A percentile compares a stretch with the other conserved stretches of the same genome.
Evolutionary conservation across 2,329 filamentous ascomycete genomes (phyloP).

Genomic region (Amauroascus verrucosus): DNA sequence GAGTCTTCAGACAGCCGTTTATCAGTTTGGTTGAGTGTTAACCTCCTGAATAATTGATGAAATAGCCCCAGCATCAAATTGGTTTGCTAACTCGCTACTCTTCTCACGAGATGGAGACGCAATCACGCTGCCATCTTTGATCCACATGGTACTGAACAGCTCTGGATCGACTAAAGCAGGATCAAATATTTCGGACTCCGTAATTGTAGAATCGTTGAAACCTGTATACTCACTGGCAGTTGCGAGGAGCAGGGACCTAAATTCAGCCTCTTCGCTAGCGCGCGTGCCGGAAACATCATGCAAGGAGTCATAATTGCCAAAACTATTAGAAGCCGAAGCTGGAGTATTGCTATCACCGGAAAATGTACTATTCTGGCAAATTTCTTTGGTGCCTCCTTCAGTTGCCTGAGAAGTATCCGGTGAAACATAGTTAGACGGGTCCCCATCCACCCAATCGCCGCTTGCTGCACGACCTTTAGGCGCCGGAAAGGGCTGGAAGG

Average conservation of each 20-base stretch:
- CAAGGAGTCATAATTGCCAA: not conserved
- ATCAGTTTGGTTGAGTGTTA: not conserved
- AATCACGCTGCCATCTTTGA: conserved; percentile 18
- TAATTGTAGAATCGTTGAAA: conserved; percentile 10
- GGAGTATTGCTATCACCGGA: not conserved
- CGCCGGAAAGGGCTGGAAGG: conserved; percentile 24
- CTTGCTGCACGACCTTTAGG: conserved; percentile 19
- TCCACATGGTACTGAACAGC: conserved; percentile 16
- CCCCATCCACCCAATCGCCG: conserved; percentile 31
- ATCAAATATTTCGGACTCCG: conserved; percentile 24
- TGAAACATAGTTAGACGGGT: conserved; percentile 29
- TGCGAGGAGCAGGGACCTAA: conserved; percentile 26
- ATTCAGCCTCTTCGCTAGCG: conserved; percentile 10
- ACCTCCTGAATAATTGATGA: conserved; percentile 15
- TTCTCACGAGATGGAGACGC: conserved; percentile 8
- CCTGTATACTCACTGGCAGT: conserved; percentile 2
- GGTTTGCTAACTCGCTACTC: conserved; percentile 12
- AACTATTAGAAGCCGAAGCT: not conserved
- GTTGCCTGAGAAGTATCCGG: conserved; percentile 13
- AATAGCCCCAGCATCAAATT: conserved; percentile 11
- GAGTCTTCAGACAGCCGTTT: not conserved
- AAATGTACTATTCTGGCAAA: not conserved
- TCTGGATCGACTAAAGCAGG: conserved; percentile 26
- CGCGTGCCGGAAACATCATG: not conserved
- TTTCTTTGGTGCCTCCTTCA: not conserved